Evolutionary conservation across 2,329 filamentous ascomycete species (phyloP).

Genomic region (Dactylellina drechsleri): DNA sequence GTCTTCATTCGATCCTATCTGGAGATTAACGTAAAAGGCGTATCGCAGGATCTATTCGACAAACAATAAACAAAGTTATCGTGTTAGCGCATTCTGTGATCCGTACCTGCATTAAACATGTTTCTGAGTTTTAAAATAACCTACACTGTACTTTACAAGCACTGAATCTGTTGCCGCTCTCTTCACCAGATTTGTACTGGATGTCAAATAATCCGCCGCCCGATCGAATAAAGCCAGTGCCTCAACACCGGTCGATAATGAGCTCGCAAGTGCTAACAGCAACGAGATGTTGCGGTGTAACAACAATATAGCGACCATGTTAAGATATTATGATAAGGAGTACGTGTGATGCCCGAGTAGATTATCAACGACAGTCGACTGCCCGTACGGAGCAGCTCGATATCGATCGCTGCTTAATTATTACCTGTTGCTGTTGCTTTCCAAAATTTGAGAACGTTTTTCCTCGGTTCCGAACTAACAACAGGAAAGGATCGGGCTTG

Average conservation of each 20-base stretch:
- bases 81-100: not conserved
- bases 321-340: not conserved
- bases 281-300: constrained; percentile 4
- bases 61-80: not conserved
- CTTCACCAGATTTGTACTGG: constrained; percentile 27
- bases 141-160: constrained; percentile 40
- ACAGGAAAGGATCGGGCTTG: constrained; percentile 3
- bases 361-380: constrained; percentile 4
- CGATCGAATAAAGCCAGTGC: constrained; percentile 28
- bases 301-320: constrained; percentile 33
- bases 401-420: constrained; percentile 4
- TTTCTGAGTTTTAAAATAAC: not conserved
- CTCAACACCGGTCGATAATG: constrained; percentile 17
- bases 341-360: not conserved
- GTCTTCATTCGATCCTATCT: constrained; percentile 35
- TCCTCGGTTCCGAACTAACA: constrained; percentile 18
- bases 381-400: constrained; percentile 31
- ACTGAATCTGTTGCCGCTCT: constrained; percentile 44
- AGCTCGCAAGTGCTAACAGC: constrained; percentile 25
- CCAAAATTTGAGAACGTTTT: constrained; percentile 7
- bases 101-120: not conserved
- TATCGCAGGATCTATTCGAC: constrained; percentile 28
- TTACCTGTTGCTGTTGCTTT: not conserved
- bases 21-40: constrained; percentile 36
- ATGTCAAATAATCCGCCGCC: constrained; percentile 27